Evolutionary conservation across 208 protist species (phyloP), one percentile per base, ranked within the genome.

Genomic region (Strigomonas galati): DNA sequence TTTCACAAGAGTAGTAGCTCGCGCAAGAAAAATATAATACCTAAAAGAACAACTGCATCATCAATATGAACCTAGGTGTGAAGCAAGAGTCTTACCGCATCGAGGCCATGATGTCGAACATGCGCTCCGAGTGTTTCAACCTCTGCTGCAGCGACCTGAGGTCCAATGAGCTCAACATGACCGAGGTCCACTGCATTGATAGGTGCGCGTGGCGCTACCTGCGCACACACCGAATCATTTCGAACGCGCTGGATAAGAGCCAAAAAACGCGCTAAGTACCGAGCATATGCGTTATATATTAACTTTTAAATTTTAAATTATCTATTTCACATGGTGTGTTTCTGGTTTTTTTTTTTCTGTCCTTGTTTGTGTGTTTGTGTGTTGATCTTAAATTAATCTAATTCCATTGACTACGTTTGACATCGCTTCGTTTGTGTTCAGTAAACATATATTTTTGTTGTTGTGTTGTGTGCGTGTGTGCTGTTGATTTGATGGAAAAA

Each of bases 61-160:
- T 26, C 27, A 71, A 9, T 7, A 96, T 96, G 91, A 88, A 91
- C 51, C 23, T 96, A 26, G 78, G 32, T 6, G 75, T 92, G 19
- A 94, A 96, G 66, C 79, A 94, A 66, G 87, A 96, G 69, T 91
- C 91, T 0, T 94, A 87, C 65, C 87, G 86, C 58, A 84, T 94
- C 44, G 91, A 96, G 71, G 74, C 79, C 28, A 81, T 96, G 64
- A 93, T 96, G 86, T 82, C 65, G 27, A 74, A 79, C 7, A 35
- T 94, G 59, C 84, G 85, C 49, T 69, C 80, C 14, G 82, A 93
- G 71, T 96, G 91, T 66, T 84, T 96, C 51, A 87, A 87, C 57
- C 54, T 93, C 37, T 96, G 91, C 66, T 90, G 84, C 69, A 85
- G 82, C n/a, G 77, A 91, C 60, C 64, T 92, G 3, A 69, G 26